These are phyloP conservation scores for Isoetes engelmannii DNA, from an alignment of 83 land plant species.

Conservation along the genomic window DNA sequence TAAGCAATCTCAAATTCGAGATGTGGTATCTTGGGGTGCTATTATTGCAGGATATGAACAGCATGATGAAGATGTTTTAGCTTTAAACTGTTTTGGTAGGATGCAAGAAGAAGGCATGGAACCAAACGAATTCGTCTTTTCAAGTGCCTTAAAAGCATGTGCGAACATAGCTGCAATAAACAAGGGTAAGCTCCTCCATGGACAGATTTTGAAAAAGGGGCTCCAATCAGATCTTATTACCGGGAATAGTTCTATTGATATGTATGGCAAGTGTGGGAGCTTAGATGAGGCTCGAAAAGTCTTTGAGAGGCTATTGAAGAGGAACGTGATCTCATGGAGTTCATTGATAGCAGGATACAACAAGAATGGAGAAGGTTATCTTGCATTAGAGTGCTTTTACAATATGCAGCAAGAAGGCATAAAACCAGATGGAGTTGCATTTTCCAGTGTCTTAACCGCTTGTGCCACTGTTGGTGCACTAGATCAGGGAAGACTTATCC, in stretches of 20 bases:
- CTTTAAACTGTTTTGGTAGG: conserved; percentile 7
- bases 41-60: conserved; percentile 21
- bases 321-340: conserved; percentile 21
- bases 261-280: conserved; percentile 22
- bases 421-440: conserved; percentile 11
- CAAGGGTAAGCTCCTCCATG: conserved; percentile 21
- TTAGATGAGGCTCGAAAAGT: conserved; percentile 14
- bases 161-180: background rate
- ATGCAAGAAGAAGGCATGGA: conserved; percentile 19
- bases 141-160: conserved; percentile 21
- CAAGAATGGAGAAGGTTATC: conserved; percentile 6
- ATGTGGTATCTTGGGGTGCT: conserved; percentile 9
- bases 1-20: background rate
- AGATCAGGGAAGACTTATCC: conserved; percentile 11
- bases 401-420: conserved; percentile 10
- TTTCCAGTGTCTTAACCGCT: conserved; percentile 12
- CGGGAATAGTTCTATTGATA: conserved; percentile 18
- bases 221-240: conserved; percentile 13
- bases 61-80: background rate
- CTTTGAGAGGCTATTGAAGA: conserved; percentile 6
- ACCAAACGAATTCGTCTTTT: background rate
- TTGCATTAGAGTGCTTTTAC: conserved; percentile 11
- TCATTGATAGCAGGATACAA: conserved; percentile 20
- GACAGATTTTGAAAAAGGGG: conserved; percentile 14
- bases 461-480: conserved; percentile 14